Evolutionary conservation across 495 filamentous ascomycete genomes (phyloP), one percentile per base, ranked within the genome.

Genomic region (Cairneyella variabilis): DNA sequence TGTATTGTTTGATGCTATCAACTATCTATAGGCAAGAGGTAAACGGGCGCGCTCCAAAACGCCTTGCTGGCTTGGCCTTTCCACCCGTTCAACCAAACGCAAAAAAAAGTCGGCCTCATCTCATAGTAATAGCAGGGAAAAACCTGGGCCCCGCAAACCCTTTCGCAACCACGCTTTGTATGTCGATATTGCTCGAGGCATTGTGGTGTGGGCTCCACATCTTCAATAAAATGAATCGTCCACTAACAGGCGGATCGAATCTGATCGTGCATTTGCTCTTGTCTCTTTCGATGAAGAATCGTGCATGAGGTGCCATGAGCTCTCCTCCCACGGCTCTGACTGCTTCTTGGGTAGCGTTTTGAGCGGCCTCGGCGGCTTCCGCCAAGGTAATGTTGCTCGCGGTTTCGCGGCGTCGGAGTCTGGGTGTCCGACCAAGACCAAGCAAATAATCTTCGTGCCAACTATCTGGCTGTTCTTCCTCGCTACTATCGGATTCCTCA

Each of bases 231-330:
- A 96, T 84, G 64, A 82, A 92, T 34, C 85, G 76, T 11, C 85
- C 90, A 27, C 83, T 95, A 71, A 93, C 81, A 26, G 90, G 85
- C 38, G 92, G 91, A 59, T 96, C 86, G 65, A 97, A 97, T 57
- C 80, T 84, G 56, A 97, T 83, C 57, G 83, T 90, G 64, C 90
- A 89, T 69, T 84, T 90, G 71, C 82, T 90, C 71, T 90, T 90
- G 56, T 84, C 74, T 61, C 78, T 80, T 61, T 84, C 80, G 51
- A 93, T 95, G 64, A 85, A 86, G 71, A 95, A 95, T 23, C 68
- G 77, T 3, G 89, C 88, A 69, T 88, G 80, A 2, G 88, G 88
- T 49, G 76, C 76, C 71, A 91, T 76, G 16, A 82, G 60, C 54
- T 73, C 75, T 21, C 73, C 74, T 18, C 76, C 76, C 2, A 76